Evolutionary conservation across 257 asterid genomes (phyloP), one percentile per base, ranked within the genome.

Genomic region (Solanum sejunctum): DNA sequence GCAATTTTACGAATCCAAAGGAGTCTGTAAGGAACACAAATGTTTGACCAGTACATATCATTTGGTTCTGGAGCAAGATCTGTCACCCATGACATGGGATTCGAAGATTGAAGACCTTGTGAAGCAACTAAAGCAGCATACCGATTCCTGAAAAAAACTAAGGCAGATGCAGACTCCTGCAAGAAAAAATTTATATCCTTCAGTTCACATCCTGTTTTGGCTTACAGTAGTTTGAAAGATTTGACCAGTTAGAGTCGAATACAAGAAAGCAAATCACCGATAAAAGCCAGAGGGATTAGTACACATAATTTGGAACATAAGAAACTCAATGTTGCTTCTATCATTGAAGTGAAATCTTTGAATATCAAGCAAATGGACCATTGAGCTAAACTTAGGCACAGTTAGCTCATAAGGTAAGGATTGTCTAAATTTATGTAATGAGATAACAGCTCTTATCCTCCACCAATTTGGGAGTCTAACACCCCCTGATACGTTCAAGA

Each of bases 81-180:
- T 7, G 91, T 91, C 47, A 94, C 98, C 97, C 98, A 93, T 63
- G 88, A 86, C 93, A 92, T 92, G 64, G 99, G 97, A 87, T 94
- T 91, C 52, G 91, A 70, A 49, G 96, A 88, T 87, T 96, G 98
- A 87, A 93, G 93, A 49, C 92, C 90, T 90, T 91, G 92, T 2
- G 97, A 90, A 83, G 97, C 98, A 85, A 91, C 92, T 89, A 95
- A 90, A 49, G 99, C 97, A 87, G 95, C 98, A 90, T 93, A 96
- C 55, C 98, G 97, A 57, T 98, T 90, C 87, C 90, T 91, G 94
- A 96, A 96, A 90, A 95, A 95, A 84, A 96, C 93, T 88, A 96
- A 85, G 79, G 99, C 98, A 83, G 98, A 94, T 81, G 92, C 93
- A 79, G 93, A 93, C 85, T 94, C 99, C 99, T 95, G 92, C 87